Percentiles rank a stretch among this genome's conserved stretches.
These are phyloP conservation scores for Talaromyces sp. DNA, from an alignment of 2,329 filamentous ascomycete genomes.

Conservation along the genomic window DNA sequence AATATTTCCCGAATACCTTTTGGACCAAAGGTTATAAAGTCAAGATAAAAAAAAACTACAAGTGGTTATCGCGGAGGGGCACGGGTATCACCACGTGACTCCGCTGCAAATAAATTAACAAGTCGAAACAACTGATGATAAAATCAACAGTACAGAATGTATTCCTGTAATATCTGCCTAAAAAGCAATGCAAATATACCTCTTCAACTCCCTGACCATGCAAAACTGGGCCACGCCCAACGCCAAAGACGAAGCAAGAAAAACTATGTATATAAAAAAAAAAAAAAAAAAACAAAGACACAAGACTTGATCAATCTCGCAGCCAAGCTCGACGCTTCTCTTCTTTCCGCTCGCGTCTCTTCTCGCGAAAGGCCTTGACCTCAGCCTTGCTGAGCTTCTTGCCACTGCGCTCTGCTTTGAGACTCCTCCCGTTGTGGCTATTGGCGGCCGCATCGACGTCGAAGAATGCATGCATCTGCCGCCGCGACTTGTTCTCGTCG, in stretches of 20 bases:
- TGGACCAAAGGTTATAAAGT: background rate
- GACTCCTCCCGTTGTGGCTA: conserved; percentile 77
- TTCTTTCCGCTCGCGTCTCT: conserved; percentile 81
- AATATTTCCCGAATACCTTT: background rate
- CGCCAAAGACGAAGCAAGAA: conserved; percentile 1
- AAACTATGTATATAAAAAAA: background rate
- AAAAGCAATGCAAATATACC: background rate
- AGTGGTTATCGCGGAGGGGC: conserved; percentile 7
- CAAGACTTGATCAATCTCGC: conserved; percentile 56
- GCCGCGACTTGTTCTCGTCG: conserved; percentile 77
- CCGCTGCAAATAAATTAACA: background rate
- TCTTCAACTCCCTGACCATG: conserved; percentile 6
- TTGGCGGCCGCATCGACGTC: conserved; percentile 94
- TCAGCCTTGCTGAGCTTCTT: conserved; percentile 82
- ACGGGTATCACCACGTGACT: conserved; percentile 7
- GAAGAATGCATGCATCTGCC: conserved; percentile 93
- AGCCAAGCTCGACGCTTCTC: conserved; percentile 92
- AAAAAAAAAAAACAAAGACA: too few relatives aligned
- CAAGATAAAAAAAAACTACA: background rate
- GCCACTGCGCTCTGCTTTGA: conserved; percentile 82
- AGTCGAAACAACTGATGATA: background rate
- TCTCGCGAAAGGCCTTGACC: conserved; percentile 86
- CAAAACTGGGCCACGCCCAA: conserved; percentile 8
- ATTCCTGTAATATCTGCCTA: background rate
- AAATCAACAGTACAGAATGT: background rate